Percentiles rank a stretch among this genome's conserved stretches.
These are phyloP conservation scores for Carex pumila DNA, from an alignment of 176 grass and related monocot genomes.

Conservation along the genomic window DNA sequence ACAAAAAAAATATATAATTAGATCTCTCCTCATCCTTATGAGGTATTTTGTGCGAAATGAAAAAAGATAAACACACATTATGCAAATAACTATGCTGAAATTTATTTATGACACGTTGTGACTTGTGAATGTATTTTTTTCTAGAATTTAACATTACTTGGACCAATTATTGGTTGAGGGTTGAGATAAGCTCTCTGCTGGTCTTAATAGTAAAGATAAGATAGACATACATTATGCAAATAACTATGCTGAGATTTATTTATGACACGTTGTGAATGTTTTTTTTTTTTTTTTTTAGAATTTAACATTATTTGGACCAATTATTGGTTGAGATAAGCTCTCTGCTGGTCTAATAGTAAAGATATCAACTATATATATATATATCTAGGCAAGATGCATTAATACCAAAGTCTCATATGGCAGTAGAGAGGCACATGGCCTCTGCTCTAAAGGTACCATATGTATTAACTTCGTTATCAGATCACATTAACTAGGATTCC, in stretches of 20 bases:
- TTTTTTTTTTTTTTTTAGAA: too few species aligned
- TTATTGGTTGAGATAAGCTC: neutral
- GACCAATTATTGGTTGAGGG: neutral
- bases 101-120: too few species aligned
- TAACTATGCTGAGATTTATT: too few species aligned
- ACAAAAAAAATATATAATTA: too few species aligned
- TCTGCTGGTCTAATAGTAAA: neutral
- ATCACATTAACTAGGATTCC: constrained; percentile 21
- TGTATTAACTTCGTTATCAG: constrained; percentile 10
- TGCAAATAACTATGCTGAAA: too few species aligned
- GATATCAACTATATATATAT: neutral
- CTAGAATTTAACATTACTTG: neutral
- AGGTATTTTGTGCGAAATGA: too few species aligned
- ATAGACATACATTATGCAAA: too few species aligned
- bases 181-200: neutral
- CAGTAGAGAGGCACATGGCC: constrained; percentile 16
- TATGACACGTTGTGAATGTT: too few species aligned
- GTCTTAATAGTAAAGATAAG: neutral
- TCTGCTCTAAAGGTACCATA: neutral
- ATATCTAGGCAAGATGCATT: constrained; percentile 16
- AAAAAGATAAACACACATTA: too few species aligned
- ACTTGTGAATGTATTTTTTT: too few species aligned
- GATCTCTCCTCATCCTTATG: too few species aligned
- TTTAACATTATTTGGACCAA: neutral
- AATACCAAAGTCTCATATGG: neutral